Evolutionary conservation across 106 monocot species (phyloP).

Genomic region (Iris macrosiphon): DNA sequence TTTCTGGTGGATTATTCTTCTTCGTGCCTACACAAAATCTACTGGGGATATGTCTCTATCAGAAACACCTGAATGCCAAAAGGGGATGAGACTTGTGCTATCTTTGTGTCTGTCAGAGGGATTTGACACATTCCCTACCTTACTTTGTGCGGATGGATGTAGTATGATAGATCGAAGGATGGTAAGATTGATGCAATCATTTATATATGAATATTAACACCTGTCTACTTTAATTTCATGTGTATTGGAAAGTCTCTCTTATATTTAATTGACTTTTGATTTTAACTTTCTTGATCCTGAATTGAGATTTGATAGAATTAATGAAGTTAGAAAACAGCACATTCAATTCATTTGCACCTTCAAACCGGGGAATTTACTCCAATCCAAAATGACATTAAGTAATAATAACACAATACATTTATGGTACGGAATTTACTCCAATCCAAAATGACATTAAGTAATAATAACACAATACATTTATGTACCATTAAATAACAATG

Average conservation of each 20-base stretch:
- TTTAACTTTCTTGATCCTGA: neutral
- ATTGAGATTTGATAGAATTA: too few relatives aligned
- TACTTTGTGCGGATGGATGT: constrained; percentile 61
- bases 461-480: too few relatives aligned
- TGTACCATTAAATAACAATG: too few relatives aligned
- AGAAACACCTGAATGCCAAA: constrained; percentile 52
- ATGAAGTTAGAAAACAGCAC: too few relatives aligned
- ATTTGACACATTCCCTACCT: constrained; percentile 62
- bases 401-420: too few relatives aligned
- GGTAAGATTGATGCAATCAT: constrained; percentile 23
- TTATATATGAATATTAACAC: neutral
- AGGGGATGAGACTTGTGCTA: constrained; percentile 52
- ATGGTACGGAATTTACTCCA: too few relatives aligned
- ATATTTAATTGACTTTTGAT: neutral
- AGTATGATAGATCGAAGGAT: constrained; percentile 64
- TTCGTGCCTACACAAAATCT: constrained; percentile 58
- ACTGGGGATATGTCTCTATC: constrained; percentile 49
- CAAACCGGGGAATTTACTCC: too few relatives aligned
- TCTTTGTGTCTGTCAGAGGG: constrained; percentile 50
- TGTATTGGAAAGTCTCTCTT: neutral
- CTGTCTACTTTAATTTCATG: neutral
- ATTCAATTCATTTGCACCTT: too few relatives aligned
- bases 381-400: too few relatives aligned
- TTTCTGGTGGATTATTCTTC: constrained; percentile 67
- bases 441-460: too few relatives aligned